Base-by-base conservation (phyloP, 495 filamentous ascomycete genomes). In the Penicillium malachiteum region DNA sequence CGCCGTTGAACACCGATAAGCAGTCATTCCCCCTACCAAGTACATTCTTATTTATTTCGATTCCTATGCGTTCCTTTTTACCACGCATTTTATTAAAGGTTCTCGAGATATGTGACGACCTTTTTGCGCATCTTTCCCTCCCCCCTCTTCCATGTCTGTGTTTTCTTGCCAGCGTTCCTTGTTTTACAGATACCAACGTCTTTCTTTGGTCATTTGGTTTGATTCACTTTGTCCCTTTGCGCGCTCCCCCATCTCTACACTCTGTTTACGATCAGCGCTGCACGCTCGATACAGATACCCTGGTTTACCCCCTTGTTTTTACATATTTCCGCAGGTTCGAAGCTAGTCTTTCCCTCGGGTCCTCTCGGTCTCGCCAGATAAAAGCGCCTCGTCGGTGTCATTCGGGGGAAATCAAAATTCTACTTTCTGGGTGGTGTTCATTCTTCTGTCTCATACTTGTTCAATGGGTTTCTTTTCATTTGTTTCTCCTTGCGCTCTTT, bases 111-210 rank as follows among this genome's bases (percentile, higher is more conserved):
- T 54, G 26, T 52, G 26, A 44, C 45, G 33, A 31, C 10, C 33
- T 21, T 32, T 34, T 9, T 33, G 13, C 17, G 31, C 33, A 30
- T 48, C n/a, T 65, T 77, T 2, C 61, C 56, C 14, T 65, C 77
- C 3, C 61, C 56, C 34, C 76, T 76, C 51, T 77, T 67, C 59
- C 65, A 67, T 54, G 68, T 37, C 9, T 37, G 52, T 45, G 21
- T 37, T 39, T 32, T 50, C 54, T 35, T 54, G 21, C 51, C 38
- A 26, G 39, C 18, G 16, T 18, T 48, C 58, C n/a, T 52, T 18
- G 14, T 52, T 63, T 52, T 58, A 65, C 57, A 62, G 60, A 59
- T 61, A 64, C 60, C 60, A 60, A 33, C 41, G 35, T 33, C 43
- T 61, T 44, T 45, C 21, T 46, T 43, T 59, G 46, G 57, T 46